Conservation (phyloP, 345 rosid genomes). For the Camelina neglecta region DNA sequence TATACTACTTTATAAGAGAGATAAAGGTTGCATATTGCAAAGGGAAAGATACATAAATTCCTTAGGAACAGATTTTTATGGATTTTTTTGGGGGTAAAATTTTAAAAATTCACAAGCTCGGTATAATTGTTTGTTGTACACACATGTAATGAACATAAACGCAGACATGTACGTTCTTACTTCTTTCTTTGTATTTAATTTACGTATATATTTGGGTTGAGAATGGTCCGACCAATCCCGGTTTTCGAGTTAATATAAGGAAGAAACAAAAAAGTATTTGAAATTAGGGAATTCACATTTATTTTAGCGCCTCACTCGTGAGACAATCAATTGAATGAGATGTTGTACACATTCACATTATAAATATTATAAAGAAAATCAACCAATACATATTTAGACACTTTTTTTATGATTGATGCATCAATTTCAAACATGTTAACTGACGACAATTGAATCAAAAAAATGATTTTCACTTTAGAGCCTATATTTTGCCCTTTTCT, state of each 20-base stretch:
- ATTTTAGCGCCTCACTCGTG: conserved; percentile 40
- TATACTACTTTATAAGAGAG: conserved; percentile 14
- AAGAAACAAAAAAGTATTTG: neutral
- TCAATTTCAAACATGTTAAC: neutral
- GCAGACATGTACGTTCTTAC: conserved; percentile 31
- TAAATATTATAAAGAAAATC: neutral
- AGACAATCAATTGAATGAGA: conserved; percentile 42
- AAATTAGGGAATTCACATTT: conserved; percentile 36
- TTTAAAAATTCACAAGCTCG: conserved; percentile 31
- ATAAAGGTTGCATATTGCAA: conserved; percentile 33
- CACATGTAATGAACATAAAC: conserved; percentile 32
- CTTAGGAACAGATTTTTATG: conserved; percentile 19
- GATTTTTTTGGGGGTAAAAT: conserved; percentile 17
- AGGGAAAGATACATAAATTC: conserved; percentile 38
- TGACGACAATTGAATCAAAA: neutral
- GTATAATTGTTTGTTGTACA: conserved; percentile 38
- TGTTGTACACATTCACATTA: conserved; percentile 27
- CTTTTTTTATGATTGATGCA: neutral
- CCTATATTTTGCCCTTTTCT: neutral
- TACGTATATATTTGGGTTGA: conserved; percentile 26
- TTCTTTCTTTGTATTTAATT: conserved; percentile 9
- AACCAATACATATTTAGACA: neutral
- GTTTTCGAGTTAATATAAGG: conserved; percentile 29
- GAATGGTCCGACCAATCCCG: conserved; percentile 44
- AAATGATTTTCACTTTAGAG: neutral